phyloP scores from a whole-genome alignment of 1,284 basidiomycete species.

The Pseudozyma pruni region DNA sequence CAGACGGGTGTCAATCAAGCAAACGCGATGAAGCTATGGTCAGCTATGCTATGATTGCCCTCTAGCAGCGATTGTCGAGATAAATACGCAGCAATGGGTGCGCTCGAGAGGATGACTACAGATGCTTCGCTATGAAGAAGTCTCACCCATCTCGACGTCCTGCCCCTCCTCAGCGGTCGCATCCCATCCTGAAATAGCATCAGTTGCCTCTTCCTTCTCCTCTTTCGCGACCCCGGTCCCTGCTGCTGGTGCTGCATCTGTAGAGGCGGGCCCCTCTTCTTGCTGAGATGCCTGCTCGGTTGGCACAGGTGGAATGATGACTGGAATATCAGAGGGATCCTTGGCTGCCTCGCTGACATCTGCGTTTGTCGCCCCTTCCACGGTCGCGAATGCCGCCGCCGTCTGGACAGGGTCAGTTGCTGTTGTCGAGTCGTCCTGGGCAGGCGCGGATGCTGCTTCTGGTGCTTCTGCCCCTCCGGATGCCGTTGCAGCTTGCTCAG shows the following conservation, averaged over 20 bases:
- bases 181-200: constrained; percentile 4
- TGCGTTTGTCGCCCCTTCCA: neutral
- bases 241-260: neutral
- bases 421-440: constrained; percentile 2
- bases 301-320: constrained; percentile 1
- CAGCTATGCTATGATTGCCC: no score
- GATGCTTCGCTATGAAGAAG: neutral
- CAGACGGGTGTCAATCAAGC: no score
- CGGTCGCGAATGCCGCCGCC: neutral
- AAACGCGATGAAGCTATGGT: no score
- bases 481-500: neutral
- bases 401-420: neutral
- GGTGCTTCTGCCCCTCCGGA: neutral
- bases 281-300: constrained; percentile 1
- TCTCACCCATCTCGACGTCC: constrained; percentile 33
- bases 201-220: neutral
- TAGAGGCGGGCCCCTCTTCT: neutral
- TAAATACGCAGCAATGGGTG: neutral
- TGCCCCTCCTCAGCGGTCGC: constrained; percentile 8
- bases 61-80: no score
- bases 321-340: constrained; percentile 4
- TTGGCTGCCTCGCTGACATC: neutral
- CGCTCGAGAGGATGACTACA: neutral
- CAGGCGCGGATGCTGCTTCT: neutral
- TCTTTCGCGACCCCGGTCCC: neutral